Evolutionary conservation across 345 rosid genomes (phyloP).

Genomic region (Euphorbia peplus): DNA sequence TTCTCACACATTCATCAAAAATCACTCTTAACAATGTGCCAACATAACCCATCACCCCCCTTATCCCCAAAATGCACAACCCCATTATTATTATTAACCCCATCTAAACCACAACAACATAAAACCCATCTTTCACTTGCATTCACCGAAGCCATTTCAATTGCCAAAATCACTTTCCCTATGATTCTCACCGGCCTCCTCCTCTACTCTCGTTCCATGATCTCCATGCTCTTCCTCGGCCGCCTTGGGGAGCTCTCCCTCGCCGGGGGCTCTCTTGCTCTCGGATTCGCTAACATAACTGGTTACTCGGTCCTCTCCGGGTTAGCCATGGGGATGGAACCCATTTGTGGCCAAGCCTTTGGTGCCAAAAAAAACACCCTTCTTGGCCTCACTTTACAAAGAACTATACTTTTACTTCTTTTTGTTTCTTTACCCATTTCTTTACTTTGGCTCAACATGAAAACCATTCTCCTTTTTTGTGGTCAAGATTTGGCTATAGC

Average conservation of each 20-base stretch:
- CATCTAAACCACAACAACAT: background rate
- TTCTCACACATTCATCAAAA: background rate
- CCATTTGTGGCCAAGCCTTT: constrained; percentile 82
- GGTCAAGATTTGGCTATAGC: constrained; percentile 66
- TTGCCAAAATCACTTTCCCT: constrained; percentile 59
- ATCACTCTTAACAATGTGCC: constrained; percentile 12
- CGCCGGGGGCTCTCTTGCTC: constrained; percentile 85
- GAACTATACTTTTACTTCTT: constrained; percentile 59
- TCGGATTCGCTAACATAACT: constrained; percentile 83
- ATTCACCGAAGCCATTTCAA: constrained; percentile 46
- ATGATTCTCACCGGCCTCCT: constrained; percentile 67
- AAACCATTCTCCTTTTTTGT: constrained; percentile 45
- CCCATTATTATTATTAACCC: constrained; percentile 13
- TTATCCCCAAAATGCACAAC: background rate
- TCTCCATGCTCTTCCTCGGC: constrained; percentile 79
- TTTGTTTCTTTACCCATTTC: constrained; percentile 58
- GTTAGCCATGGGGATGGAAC: constrained; percentile 87
- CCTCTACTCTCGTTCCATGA: constrained; percentile 78
- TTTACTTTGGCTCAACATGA: constrained; percentile 75
- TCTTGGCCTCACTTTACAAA: constrained; percentile 61
- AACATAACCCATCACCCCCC: constrained; percentile 8
- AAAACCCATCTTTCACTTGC: constrained; percentile 29
- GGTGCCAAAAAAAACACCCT: constrained; percentile 63
- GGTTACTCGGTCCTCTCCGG: constrained; percentile 91
- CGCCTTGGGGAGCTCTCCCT: constrained; percentile 61